Conservation (phyloP, 23 red algal genomes). For the Gracilaria domingensis region DNA sequence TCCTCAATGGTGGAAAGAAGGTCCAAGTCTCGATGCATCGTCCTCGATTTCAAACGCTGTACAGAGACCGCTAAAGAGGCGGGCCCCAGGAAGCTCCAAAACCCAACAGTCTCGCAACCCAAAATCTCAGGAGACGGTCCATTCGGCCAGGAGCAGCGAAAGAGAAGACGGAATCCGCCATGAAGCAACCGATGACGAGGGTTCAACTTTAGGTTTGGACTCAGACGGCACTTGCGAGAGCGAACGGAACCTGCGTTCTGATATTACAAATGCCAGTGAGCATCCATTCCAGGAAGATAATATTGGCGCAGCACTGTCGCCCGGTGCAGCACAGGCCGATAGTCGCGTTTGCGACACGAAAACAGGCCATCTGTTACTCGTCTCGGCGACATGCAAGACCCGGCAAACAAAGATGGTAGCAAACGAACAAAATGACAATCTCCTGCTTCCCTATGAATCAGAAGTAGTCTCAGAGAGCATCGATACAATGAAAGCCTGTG, state of each 20-base stretch:
- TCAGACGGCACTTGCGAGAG: neutral
- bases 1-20: slow-evolving; percentile 28
- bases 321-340: neutral
- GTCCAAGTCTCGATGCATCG: neutral
- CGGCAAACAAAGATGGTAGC: neutral
- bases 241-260: neutral
- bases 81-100: neutral
- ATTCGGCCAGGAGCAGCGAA: neutral
- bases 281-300: neutral
- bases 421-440: neutral
- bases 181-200: neutral
- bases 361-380: neutral
- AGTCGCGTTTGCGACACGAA: neutral
- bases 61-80: neutral
- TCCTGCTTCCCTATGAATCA: neutral
- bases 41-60: neutral
- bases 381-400: neutral
- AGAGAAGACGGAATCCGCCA: neutral
- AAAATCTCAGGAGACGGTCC: neutral
- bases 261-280: neutral
- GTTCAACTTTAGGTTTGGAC: neutral
- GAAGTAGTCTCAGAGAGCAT: neutral
- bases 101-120: neutral
- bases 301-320: neutral
- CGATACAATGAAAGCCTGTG: neutral